Conservation (phyloP, 148 eudicot genomes). For the Camellia japonica region DNA sequence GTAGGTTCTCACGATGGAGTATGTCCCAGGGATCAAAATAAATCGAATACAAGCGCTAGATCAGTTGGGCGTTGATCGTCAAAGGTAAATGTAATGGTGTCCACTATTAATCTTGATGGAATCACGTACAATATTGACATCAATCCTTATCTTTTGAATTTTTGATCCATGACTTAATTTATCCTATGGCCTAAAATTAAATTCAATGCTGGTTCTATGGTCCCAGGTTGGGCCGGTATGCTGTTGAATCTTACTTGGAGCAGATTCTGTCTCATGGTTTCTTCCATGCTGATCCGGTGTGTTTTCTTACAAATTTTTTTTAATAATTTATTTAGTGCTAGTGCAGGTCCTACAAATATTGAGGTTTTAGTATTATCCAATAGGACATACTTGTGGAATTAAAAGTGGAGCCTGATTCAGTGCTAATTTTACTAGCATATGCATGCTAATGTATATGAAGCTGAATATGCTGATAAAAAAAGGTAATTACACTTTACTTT, state of each 20-base stretch:
- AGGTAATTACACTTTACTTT: too few relatives aligned
- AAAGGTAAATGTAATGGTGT: constrained; percentile 48
- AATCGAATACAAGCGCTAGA: constrained; percentile 94
- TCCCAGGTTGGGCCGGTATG: constrained; percentile 88
- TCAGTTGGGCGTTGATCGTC: constrained; percentile 92
- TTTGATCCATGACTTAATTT: constrained; percentile 1
- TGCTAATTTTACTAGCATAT: not conserved
- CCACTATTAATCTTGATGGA: not conserved
- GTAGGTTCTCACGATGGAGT: constrained; percentile 95
- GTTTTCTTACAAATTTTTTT: constrained; percentile 23
- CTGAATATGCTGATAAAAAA: too few relatives aligned
- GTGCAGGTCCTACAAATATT: not conserved
- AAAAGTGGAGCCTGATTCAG: not conserved
- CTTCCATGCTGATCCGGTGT: constrained; percentile 98
- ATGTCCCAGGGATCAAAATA: constrained; percentile 98
- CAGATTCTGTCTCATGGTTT: constrained; percentile 93
- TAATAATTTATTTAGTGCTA: not conserved
- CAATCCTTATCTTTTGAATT: constrained; percentile 11
- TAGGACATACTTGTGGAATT: not conserved
- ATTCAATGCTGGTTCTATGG: constrained; percentile 7
- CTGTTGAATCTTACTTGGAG: constrained; percentile 95
- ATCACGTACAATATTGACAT: not conserved
- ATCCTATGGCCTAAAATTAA: not conserved
- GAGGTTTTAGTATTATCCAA: not conserved
- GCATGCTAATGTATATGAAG: not conserved